phyloP scores from a whole-genome alignment of 345 rosid genomes.

The Combretum micranthum region DNA sequence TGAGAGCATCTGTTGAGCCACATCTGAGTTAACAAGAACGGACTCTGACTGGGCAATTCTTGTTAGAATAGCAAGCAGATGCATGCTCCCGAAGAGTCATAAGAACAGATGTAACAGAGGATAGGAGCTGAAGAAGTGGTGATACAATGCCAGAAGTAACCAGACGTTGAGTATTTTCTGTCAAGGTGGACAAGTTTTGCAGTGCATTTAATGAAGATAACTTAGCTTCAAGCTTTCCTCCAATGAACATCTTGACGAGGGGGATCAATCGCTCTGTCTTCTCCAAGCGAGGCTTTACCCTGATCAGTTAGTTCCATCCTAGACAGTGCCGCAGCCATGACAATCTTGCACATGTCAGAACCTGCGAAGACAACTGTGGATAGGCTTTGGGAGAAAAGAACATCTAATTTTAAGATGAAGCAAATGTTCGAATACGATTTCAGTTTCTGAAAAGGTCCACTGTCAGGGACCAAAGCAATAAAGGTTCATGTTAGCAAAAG shows the following conservation, averaged over 20 bases:
- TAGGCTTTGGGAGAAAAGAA: not conserved
- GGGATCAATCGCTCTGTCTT: constrained; percentile 55
- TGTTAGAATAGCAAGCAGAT: constrained; percentile 59
- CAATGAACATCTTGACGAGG: constrained; percentile 53
- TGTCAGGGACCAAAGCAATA: not conserved
- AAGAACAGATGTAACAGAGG: constrained; percentile 74
- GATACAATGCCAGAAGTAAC: constrained; percentile 43
- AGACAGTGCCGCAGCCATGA: constrained; percentile 68
- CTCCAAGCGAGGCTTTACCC: constrained; percentile 53
- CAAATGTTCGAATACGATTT: no score
- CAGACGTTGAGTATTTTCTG: constrained; percentile 40
- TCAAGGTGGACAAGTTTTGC: constrained; percentile 40
- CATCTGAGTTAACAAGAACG: constrained; percentile 45
- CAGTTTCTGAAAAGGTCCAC: no score
- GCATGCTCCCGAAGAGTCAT: constrained; percentile 79
- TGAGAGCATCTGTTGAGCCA: constrained; percentile 71
- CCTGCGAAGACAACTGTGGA: constrained; percentile 28
- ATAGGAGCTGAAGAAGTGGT: constrained; percentile 58
- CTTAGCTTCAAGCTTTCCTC: constrained; percentile 71
- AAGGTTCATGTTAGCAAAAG: not conserved
- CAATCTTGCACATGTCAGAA: constrained; percentile 69
- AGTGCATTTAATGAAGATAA: constrained; percentile 54
- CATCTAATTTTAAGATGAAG: no score
- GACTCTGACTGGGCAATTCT: constrained; percentile 54
- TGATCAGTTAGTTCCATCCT: constrained; percentile 66